These are phyloP conservation scores for Cladosporium sp. DNA, from an alignment of 2,329 filamentous ascomycete genomes.

Conservation along the genomic window DNA sequence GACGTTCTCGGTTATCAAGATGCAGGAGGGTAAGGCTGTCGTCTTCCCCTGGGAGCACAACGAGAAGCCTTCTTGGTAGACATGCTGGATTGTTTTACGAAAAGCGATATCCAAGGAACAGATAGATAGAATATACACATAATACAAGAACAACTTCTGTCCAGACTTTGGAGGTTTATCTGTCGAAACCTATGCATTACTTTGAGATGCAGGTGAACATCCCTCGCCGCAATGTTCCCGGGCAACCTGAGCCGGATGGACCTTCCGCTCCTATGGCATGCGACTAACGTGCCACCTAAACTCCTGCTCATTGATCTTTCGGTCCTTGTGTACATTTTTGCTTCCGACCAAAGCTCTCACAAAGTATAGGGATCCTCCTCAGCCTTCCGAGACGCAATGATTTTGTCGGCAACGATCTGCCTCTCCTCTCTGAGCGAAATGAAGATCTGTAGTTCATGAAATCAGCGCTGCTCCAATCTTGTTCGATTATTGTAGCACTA, in stretches of 20 bases:
- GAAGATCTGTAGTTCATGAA: constrained; percentile 50
- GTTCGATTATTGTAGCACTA: constrained; percentile 8
- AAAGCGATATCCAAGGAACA: background rate
- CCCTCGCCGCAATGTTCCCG: background rate
- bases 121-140: background rate
- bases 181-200: background rate
- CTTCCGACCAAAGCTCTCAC: background rate
- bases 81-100: background rate
- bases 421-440: constrained; percentile 69
- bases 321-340: background rate
- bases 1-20: constrained; percentile 23
- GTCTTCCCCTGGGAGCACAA: constrained; percentile 22
- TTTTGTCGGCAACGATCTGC: constrained; percentile 37
- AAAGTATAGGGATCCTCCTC: constrained; percentile 36
- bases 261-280: background rate
- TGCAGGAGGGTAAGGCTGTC: constrained; percentile 24
- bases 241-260: background rate
- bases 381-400: constrained; percentile 40
- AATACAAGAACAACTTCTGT: background rate
- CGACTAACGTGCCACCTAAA: background rate
- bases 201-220: background rate
- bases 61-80: constrained; percentile 15
- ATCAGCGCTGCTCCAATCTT: constrained; percentile 13
- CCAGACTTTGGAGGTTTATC: background rate
- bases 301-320: background rate